Base-by-base conservation (phyloP, 441 rosid species). In the Erodium moschatum region DNA sequence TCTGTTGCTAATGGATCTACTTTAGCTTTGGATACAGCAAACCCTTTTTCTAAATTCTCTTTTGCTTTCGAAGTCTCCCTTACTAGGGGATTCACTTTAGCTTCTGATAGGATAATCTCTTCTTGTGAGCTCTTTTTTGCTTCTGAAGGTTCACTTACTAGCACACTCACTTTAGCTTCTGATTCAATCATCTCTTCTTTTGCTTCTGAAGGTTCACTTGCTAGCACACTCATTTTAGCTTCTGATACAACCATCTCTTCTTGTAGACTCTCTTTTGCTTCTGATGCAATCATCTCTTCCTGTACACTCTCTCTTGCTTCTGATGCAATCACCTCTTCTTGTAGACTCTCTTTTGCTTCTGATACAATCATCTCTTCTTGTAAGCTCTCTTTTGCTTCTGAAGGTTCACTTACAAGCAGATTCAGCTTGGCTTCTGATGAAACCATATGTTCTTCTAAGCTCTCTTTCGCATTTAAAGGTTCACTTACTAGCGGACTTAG, bases 1-100 rank as follows among this genome's bases (percentile, higher is more conserved):
- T 78, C 85, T 67, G 75, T 81, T 65, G 76, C 27, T 70, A 81
- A 60, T 75, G 74, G 81, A 78, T 73, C 70, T 71, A 74, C 74
- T 70, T 35, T 12, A 20, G 67, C 35, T 10, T 20, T 70, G 19
- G 56, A n/a, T 21, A 64, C 67, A 54, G 3, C 79, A 8, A 12
- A 64, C 31, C 63, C 66, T 50, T 70, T 73, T 8, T 64, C 71
- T 19, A 69, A 61, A 16, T 50, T 50, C 70, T 67, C 56, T 19
- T 71, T 80, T 70, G n/a, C 73, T 73, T 73, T 83, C 9, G 46
- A 33, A 3, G 63, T 16, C 69, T 77, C 71, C 58, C 60, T 67
- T 5, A 50, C 58, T 70, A 81, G 54, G 72, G 72, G 81, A 78
- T 72, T 73, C 70, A 75, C 74, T 70, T 35, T 19, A 13, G 58